Evolutionary conservation across 495 filamentous ascomycete genomes (phyloP).

Genomic region (Tetracladium setigerum): DNA sequence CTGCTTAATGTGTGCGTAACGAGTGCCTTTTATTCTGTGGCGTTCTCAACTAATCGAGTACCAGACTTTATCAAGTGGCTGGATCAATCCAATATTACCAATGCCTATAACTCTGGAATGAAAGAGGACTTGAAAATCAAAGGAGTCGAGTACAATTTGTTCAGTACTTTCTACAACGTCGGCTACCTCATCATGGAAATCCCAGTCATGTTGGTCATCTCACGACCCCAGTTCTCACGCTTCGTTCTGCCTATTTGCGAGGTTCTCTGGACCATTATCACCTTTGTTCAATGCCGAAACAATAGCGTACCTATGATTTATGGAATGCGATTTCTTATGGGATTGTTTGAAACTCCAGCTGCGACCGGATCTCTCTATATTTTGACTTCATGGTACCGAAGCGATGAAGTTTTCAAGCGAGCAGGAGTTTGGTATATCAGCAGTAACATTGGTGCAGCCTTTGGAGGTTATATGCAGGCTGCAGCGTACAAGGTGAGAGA

Average conservation of each 20-base stretch:
- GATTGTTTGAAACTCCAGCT: constrained; percentile 47
- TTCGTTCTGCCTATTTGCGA: constrained; percentile 48
- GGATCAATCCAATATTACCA: constrained; percentile 50
- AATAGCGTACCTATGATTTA: constrained; percentile 43
- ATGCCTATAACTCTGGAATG: constrained; percentile 60
- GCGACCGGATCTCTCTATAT: constrained; percentile 59
- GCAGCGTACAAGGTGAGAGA: constrained; percentile 37
- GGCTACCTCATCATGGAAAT: constrained; percentile 49
- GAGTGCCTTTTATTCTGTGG: too few relatives aligned
- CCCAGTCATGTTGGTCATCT: constrained; percentile 52
- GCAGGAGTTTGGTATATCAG: constrained; percentile 42
- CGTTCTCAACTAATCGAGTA: too few relatives aligned
- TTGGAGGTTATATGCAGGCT: constrained; percentile 46
- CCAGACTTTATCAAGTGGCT: constrained; percentile 50
- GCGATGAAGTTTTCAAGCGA: constrained; percentile 53
- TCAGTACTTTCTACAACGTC: constrained; percentile 38
- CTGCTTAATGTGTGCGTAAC: too few relatives aligned
- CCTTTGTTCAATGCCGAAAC: constrained; percentile 38
- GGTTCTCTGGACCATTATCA: constrained; percentile 45
- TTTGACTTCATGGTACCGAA: constrained; percentile 57
- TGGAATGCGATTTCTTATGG: constrained; percentile 58
- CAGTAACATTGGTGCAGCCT: constrained; percentile 38
- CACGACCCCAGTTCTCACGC: constrained; percentile 44
- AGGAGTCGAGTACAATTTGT: constrained; percentile 47
- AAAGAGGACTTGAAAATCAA: constrained; percentile 49